phyloP scores from a whole-genome alignment of 78 protist genomes.

The Tieghemostelium lacteum region DNA sequence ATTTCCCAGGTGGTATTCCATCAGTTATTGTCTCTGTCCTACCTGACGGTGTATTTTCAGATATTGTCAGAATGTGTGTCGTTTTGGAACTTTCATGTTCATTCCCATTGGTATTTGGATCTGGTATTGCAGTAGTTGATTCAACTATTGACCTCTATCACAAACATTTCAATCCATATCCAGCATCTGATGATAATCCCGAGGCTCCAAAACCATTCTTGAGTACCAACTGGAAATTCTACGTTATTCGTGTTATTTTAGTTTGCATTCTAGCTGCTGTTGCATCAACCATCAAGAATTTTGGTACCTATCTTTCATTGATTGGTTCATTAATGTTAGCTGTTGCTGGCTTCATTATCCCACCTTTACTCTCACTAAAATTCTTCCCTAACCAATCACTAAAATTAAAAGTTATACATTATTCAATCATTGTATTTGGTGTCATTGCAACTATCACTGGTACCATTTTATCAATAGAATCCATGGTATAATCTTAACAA shows the following conservation, averaged over 20 bases:
- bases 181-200: background rate
- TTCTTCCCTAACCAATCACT: slow-evolving; percentile 22
- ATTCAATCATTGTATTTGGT: slow-evolving; percentile 42
- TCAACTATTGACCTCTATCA: slow-evolving; percentile 13
- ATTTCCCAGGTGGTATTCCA: slow-evolving; percentile 12
- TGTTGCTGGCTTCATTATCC: slow-evolving; percentile 51
- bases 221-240: slow-evolving; percentile 54
- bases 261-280: slow-evolving; percentile 4
- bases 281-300: slow-evolving; percentile 26
- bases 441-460: slow-evolving; percentile 35
- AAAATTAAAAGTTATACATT: background rate
- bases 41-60: slow-evolving; percentile 34
- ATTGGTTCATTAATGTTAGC: slow-evolving; percentile 74
- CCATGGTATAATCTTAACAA: too few species aligned
- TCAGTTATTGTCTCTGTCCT: slow-evolving; percentile 10
- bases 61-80: slow-evolving; percentile 29
- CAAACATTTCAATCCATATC: slow-evolving; percentile 33
- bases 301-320: slow-evolving; percentile 36
- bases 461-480: slow-evolving; percentile 38
- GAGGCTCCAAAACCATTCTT: slow-evolving; percentile 10
- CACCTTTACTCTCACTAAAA: slow-evolving; percentile 34
- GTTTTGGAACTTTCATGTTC: slow-evolving; percentile 47
- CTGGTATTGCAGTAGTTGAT: slow-evolving; percentile 59
- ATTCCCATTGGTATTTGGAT: slow-evolving; percentile 54
- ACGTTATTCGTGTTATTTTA: background rate